Conservation (phyloP, 352 stramenopile species). For the Globisporangium irregulare region DNA sequence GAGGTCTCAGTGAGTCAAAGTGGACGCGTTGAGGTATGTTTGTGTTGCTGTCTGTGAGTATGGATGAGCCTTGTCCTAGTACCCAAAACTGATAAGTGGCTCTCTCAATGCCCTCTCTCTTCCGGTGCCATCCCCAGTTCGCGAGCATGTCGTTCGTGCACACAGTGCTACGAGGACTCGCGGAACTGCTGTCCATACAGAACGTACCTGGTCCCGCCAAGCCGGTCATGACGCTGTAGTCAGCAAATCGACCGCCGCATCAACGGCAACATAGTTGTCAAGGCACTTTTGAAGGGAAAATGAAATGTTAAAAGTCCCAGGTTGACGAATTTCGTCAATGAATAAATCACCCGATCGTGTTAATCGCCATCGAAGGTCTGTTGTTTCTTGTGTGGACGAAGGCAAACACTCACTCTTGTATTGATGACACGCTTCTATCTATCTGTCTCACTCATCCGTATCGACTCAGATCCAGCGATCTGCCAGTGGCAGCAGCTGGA, state of each 20-base stretch:
- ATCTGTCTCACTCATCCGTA: constrained; percentile 27
- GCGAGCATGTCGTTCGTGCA: constrained; percentile 49
- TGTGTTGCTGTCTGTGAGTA: neutral
- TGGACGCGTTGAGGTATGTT: constrained; percentile 43
- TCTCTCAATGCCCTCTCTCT: neutral
- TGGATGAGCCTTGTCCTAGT: neutral
- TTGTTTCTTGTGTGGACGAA: neutral
- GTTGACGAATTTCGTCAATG: neutral
- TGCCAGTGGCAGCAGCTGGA: constrained; percentile 1
- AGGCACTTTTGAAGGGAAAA: neutral
- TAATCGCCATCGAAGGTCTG: neutral
- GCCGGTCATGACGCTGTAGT: constrained; percentile 43
- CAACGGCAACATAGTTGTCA: neutral
- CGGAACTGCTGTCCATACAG: constrained; percentile 46
- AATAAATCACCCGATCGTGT: neutral
- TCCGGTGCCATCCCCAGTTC: constrained; percentile 26
- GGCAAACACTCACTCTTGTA: neutral
- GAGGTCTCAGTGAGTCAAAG: constrained; percentile 37
- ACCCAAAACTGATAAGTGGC: neutral
- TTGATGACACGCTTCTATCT: neutral
- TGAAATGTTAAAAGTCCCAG: neutral
- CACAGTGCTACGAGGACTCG: constrained; percentile 37
- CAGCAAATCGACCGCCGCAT: neutral
- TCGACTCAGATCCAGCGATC: constrained; percentile 50
- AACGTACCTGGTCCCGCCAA: constrained; percentile 29